A percentile compares a stretch with the other conserved stretches of the same genome.
Evolutionary conservation across 768 basidiomycete species (phyloP).

Genomic region (Amanita muscaria): DNA sequence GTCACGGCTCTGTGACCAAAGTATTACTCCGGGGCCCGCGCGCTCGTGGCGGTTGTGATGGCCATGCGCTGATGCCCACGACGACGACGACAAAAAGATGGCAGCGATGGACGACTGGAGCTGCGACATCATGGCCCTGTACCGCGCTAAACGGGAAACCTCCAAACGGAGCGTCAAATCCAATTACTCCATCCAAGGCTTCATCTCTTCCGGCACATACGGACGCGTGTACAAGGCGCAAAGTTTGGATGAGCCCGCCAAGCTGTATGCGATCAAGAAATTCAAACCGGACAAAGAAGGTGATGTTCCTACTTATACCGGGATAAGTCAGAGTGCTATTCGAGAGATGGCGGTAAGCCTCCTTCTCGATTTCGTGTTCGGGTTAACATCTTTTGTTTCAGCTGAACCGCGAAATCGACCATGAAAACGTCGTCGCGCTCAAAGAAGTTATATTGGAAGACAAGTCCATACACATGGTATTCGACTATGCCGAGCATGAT

Average conservation of each 20-base stretch:
- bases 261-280: constrained; percentile 94
- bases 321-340: constrained; percentile 95
- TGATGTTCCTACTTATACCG: constrained; percentile 90
- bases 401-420: constrained; percentile 84
- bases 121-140: constrained; percentile 76
- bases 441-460: constrained; percentile 96
- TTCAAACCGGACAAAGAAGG: constrained; percentile 99
- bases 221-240: constrained; percentile 98
- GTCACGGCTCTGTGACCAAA: neutral
- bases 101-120: constrained; percentile 26
- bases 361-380: neutral
- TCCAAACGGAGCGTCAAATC: constrained; percentile 58
- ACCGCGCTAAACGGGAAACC: constrained; percentile 71
- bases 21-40: neutral
- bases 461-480: constrained; percentile 98
- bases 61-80: neutral
- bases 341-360: constrained; percentile 80
- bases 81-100: neutral
- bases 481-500: constrained; percentile 98
- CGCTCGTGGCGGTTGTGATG: neutral
- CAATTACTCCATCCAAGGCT: constrained; percentile 89
- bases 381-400: constrained; percentile 20
- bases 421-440: constrained; percentile 86
- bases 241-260: constrained; percentile 58
- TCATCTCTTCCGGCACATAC: constrained; percentile 97